Base-by-base conservation (phyloP, 352 stramenopile genomes). In the Pseudoperonospora humuli region DNA sequence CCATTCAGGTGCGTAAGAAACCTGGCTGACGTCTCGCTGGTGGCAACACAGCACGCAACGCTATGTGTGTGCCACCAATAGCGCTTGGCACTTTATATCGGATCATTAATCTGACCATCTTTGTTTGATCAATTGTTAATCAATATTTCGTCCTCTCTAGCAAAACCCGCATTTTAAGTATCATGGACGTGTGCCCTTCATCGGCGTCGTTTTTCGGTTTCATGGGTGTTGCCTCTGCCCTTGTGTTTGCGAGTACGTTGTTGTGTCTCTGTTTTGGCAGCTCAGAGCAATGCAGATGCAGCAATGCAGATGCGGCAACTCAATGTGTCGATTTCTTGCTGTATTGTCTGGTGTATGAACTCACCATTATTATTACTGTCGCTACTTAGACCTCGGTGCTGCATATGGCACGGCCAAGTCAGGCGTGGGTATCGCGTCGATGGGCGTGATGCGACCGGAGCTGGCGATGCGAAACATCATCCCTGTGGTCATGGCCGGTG, bases 181-280 rank as follows among this genome's bases (percentile, higher is more conserved):
- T 7, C 7, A 32, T 32, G 26, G 93, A 98, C 79, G 95, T 96
- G 49, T 98, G 95, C 68, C 96, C 96, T 34, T 95, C 95, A 47
- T 98, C 90, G 62, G 95, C 96, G 14, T 96, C 96, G 61, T 99
- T 99, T 84, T 99, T 99, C 63, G 97, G 97, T 55, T 99, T 99
- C 72, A 99, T 99, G 93, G 96, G 96, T 54, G 95, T 98, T 11
- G 95, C 95, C 47, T 85, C 84, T 41, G 89, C 88, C 17, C 82
- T 98, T 50, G 87, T 97, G 27, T 67, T 67, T 47, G 57, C 57
- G 28, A 67, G 57, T 67, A 54, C 53, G 57, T 66, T 45, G 2
- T 36, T 3, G 8, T 6, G n/a, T n/a, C n/a, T n/a, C n/a, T 23
- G n/a, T 40, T 5, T 19, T 32, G 11, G 7, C 37, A 21, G 4